A percentile compares a stretch with the other conserved stretches of the same genome.
These are phyloP conservation scores for Moesziomyces parantarcticus DNA, from an alignment of 1,284 basidiomycete genomes.

Conservation along the genomic window DNA sequence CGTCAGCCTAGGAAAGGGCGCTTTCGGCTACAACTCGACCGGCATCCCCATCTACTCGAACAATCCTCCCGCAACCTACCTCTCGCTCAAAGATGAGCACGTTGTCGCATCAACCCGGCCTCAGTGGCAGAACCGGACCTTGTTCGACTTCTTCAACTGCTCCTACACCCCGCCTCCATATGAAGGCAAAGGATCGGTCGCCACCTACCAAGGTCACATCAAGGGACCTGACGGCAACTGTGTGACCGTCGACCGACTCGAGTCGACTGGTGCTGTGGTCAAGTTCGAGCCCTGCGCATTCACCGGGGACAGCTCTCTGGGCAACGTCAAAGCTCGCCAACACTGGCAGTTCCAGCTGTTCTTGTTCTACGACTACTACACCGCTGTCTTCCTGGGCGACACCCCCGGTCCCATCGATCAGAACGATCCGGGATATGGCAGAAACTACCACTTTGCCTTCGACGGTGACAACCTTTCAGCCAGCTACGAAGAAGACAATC, in stretches of 20 bases:
- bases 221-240: slow-evolving; percentile 10
- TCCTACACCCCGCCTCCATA: background rate
- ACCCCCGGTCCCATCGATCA: slow-evolving; percentile 4
- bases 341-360: slow-evolving; percentile 18
- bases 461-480: slow-evolving; percentile 1
- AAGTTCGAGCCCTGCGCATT: slow-evolving; percentile 4
- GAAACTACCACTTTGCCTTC: slow-evolving; percentile 7
- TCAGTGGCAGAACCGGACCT: slow-evolving; percentile 1
- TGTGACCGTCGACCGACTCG: background rate
- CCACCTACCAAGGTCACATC: slow-evolving; percentile 21
- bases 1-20: slow-evolving; percentile 14
- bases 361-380: slow-evolving; percentile 3
- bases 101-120: background rate
- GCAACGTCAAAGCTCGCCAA: slow-evolving; percentile 8
- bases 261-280: background rate
- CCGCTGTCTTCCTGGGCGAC: slow-evolving; percentile 9
- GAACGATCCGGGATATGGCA: background rate
- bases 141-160: slow-evolving; percentile 22
- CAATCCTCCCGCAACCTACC: slow-evolving; percentile 3
- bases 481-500: background rate
- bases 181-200: background rate
- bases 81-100: background rate
- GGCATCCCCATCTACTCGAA: slow-evolving; percentile 5
- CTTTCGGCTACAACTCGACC: slow-evolving; percentile 18
- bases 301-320: slow-evolving; percentile 1